A percentile compares a stretch with the other conserved stretches of the same genome.
Evolutionary conservation across 2,329 filamentous ascomycete genomes (phyloP).

Genomic region (Xenosphaeropsis pyriputrescens): DNA sequence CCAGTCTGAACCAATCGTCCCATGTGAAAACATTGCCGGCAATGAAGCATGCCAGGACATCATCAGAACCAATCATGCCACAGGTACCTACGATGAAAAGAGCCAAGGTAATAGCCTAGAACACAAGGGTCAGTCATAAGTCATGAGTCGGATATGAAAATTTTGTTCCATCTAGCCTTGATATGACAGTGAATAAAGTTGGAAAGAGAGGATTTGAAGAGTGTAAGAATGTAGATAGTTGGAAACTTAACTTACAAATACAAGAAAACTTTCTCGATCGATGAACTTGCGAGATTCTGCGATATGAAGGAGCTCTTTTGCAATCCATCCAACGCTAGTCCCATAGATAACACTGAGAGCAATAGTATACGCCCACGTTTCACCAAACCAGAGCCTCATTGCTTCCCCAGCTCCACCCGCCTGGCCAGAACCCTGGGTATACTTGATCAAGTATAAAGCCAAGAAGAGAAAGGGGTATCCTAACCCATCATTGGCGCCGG

Average conservation of each 20-base stretch:
- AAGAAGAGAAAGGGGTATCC: slow-evolving; percentile 79
- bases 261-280: slow-evolving; percentile 19
- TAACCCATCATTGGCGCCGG: slow-evolving; percentile 77
- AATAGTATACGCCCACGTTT: slow-evolving; percentile 76
- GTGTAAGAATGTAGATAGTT: no score
- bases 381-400: slow-evolving; percentile 69
- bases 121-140: no score
- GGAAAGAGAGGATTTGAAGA: no score
- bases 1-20: slow-evolving; percentile 87
- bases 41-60: slow-evolving; percentile 84
- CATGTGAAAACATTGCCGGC: slow-evolving; percentile 84
- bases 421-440: slow-evolving; percentile 38
- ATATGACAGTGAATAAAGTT: no score
- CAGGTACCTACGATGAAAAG: slow-evolving; percentile 80
- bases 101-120: slow-evolving; percentile 53
- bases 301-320: slow-evolving; percentile 71
- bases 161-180: no score
- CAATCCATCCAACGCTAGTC: slow-evolving; percentile 62
- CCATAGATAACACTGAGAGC: slow-evolving; percentile 68
- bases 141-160: no score
- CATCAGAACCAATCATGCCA: slow-evolving; percentile 83
- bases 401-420: slow-evolving; percentile 47
- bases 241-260: slow-evolving; percentile 25
- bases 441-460: slow-evolving; percentile 71
- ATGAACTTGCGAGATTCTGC: slow-evolving; percentile 65